Percentiles rank a stretch among this genome's conserved stretches.
phyloP scores from a whole-genome alignment of 805 yeast genomes.

The Candida montana region DNA sequence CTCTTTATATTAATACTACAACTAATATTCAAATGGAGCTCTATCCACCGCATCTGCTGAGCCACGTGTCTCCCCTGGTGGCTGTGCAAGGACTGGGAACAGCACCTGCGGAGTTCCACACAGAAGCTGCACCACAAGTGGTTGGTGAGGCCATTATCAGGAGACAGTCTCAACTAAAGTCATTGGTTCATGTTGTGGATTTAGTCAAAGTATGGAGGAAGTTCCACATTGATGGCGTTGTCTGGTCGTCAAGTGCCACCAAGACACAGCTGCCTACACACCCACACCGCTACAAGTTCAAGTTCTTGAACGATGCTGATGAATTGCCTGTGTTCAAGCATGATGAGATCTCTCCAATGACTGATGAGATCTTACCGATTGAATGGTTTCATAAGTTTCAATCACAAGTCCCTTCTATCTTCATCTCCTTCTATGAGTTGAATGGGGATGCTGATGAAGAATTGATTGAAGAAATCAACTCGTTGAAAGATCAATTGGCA shows the following conservation, averaged over 20 bases:
- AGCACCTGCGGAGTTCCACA: constrained; percentile 6
- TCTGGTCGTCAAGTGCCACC: constrained; percentile 24
- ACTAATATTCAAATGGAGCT: constrained; percentile 29
- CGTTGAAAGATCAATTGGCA: constrained; percentile 28
- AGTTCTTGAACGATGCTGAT: constrained; percentile 26
- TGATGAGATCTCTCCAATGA: constrained; percentile 24
- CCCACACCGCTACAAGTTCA: constrained; percentile 27
- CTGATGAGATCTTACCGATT: constrained; percentile 33
- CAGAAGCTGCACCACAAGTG: background rate
- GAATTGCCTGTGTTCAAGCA: constrained; percentile 18
- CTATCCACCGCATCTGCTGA: constrained; percentile 30
- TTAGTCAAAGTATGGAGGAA: constrained; percentile 26
- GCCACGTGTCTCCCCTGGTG: constrained; percentile 35
- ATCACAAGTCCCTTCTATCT: constrained; percentile 41
- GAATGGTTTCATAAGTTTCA: constrained; percentile 53
- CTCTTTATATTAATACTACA: too few species aligned
- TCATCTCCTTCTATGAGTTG: constrained; percentile 40
- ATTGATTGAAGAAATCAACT: constrained; percentile 33
- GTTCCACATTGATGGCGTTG: constrained; percentile 23
- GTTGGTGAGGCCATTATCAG: constrained; percentile 11
- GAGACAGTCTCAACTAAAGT: constrained; percentile 5
- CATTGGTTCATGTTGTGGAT: constrained; percentile 18
- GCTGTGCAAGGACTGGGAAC: constrained; percentile 37
- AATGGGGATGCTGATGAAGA: constrained; percentile 30
- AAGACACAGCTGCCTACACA: constrained; percentile 19